Percentiles rank a stretch among this genome's conserved stretches.
phyloP scores from a whole-genome alignment of 192 early-diverging fungal genomes.

The Umbelopsis vinacea region DNA sequence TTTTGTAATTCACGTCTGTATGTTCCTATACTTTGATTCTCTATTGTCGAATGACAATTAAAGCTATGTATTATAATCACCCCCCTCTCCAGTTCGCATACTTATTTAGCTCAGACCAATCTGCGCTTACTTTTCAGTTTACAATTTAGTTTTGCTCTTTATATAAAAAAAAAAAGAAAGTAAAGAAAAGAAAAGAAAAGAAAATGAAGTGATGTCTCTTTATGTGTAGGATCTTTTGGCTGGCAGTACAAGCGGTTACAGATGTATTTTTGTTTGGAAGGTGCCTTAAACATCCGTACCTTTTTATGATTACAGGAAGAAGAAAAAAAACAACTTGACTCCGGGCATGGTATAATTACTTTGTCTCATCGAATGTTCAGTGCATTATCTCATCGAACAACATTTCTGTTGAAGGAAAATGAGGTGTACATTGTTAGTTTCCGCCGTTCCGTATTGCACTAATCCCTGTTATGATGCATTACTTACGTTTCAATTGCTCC shows the following conservation, averaged over 20 bases:
- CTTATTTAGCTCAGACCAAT: too few species aligned
- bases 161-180: neutral
- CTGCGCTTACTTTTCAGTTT: neutral
- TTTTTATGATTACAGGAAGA: too few species aligned
- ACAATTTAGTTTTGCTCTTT: neutral
- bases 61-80: constrained; percentile 1
- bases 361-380: constrained; percentile 1
- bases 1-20: neutral
- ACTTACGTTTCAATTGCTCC: constrained; percentile 76
- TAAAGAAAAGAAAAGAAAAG: neutral
- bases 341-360: constrained; percentile 13
- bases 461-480: too few species aligned
- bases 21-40: neutral
- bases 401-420: constrained; percentile 11
- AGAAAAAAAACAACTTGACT: too few species aligned
- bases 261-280: neutral
- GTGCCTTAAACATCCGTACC: too few species aligned
- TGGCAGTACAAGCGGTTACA: neutral
- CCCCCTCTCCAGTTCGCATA: neutral
- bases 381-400: constrained; percentile 31
- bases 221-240: neutral
- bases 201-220: neutral
- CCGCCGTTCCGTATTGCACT: neutral
- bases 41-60: neutral
- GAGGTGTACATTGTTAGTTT: too few species aligned